These are phyloP conservation scores for Cyanidiococcus yangmingshanensis DNA, from an alignment of 23 red algal genomes.

Conservation along the genomic window DNA sequence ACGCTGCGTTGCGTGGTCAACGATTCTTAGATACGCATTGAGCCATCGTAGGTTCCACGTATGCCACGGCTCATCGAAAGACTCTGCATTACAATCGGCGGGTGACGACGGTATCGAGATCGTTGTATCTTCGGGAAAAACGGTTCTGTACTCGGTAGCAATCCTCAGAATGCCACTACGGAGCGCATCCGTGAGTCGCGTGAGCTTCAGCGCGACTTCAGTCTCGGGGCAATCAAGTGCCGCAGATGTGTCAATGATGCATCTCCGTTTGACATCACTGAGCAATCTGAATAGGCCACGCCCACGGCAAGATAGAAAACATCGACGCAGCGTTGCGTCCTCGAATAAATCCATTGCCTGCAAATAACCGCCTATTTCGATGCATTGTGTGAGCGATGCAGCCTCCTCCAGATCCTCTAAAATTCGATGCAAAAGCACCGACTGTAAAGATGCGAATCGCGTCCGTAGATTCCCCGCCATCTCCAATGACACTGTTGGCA, in stretches of 20 bases:
- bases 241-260: too few species aligned
- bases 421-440: background rate
- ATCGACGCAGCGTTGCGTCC: background rate
- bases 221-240: background rate
- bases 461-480: background rate
- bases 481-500: background rate
- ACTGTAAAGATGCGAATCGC: background rate
- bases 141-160: constrained; percentile 73
- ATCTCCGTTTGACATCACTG: background rate
- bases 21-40: constrained; percentile 35
- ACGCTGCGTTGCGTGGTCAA: constrained; percentile 45
- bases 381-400: background rate
- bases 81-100: constrained; percentile 14
- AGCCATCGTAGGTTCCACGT: constrained; percentile 2
- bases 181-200: constrained; percentile 54
- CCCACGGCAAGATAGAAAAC: background rate
- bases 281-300: background rate
- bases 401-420: background rate
- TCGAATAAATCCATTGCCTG: background rate
- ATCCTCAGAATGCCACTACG: constrained; percentile 66
- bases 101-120: constrained; percentile 52
- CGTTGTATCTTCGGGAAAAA: constrained; percentile 30
- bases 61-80: background rate
- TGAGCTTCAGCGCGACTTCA: constrained; percentile 20
- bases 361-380: constrained; percentile 1